These are phyloP conservation scores for Vitis riparia DNA, from an alignment of 164 flowering plant genomes.

Conservation along the genomic window DNA sequence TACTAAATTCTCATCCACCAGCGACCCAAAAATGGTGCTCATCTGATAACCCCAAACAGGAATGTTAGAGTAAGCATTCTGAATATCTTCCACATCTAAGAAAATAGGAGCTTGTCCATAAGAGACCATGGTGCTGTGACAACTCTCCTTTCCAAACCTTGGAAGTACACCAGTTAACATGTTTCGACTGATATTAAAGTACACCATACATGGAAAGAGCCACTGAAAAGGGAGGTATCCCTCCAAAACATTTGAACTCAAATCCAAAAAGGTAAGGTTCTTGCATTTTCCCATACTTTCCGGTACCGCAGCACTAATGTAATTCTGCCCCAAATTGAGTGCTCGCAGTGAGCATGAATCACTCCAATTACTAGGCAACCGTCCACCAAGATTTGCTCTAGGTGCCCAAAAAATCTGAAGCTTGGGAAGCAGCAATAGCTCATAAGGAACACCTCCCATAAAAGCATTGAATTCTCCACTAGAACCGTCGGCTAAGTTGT, in stretches of 20 bases:
- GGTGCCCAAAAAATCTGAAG: slow-evolving; percentile 78
- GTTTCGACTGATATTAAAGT: slow-evolving; percentile 61
- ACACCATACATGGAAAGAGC: slow-evolving; percentile 60
- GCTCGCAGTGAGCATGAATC: slow-evolving; percentile 41
- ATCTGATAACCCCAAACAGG: slow-evolving; percentile 25
- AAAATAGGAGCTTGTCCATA: slow-evolving; percentile 14
- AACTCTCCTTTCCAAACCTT: slow-evolving; percentile 31
- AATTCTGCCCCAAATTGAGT: slow-evolving; percentile 63
- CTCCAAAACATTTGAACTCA: slow-evolving; percentile 55
- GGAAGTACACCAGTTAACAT: slow-evolving; percentile 51
- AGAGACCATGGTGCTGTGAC: slow-evolving; percentile 18
- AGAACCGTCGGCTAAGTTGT: slow-evolving; percentile 12
- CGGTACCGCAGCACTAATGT: slow-evolving; percentile 46
- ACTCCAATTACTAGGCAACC: slow-evolving; percentile 46
- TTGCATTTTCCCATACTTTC: slow-evolving; percentile 43
- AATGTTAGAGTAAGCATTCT: slow-evolving; percentile 13
- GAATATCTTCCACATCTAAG: slow-evolving; percentile 25
- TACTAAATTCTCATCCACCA: slow-evolving; percentile 9
- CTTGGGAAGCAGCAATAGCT: slow-evolving; percentile 41
- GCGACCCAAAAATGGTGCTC: slow-evolving; percentile 1
- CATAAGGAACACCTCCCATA: slow-evolving; percentile 48
- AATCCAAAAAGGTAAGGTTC: slow-evolving; percentile 55
- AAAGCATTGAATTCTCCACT: slow-evolving; percentile 69
- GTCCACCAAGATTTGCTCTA: slow-evolving; percentile 59
- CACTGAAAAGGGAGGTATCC: slow-evolving; percentile 47